Base-by-base conservation (phyloP, 148 eudicot species). In the Vaccinium vitisidaea region DNA sequence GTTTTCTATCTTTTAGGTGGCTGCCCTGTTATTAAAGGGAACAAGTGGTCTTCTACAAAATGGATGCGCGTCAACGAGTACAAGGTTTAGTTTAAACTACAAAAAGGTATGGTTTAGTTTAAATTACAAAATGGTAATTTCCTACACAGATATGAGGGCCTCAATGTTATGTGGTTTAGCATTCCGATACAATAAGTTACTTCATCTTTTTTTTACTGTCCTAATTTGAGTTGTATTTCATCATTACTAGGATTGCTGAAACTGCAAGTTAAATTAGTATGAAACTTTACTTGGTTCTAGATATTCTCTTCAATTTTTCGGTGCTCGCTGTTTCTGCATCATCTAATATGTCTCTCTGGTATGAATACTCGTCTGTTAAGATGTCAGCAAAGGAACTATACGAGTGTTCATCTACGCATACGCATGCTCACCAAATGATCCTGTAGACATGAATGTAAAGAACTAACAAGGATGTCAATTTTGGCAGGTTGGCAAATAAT, bases 11-110 rank as follows among this genome's bases (percentile, higher is more conserved):
- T 70, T 50, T 82, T 39, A 90, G 92, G 87, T 86, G 92, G 90
- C 49, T 88, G 90, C 81, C 88, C 92, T 15, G 91, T 90, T 30
- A 80, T 87, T 61, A 88, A 77, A 83, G 92, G 92, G 74, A 79
- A 90, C 76, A 89, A 90, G 80, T 90, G 92, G 90, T 90, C 89
- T 25, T 86, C 88, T 58, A 90, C 91, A 79, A 90, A 90, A 84
- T 90, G 92, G 92, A 84, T 90, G 27, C 92, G 88, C 58, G 88
- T 90, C 50, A 76, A 83, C 54, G 88, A 87, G 83, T 89, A 86
- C 85, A 74, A 84, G 71, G 55, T 67, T 75, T 90, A 80, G 25
- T 27, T 79, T 79, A 79, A 52, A 58, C 49, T 58, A 48, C 75
- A 21, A 1, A 76, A 87, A 43, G 46, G 46, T 43, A 43, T 43